Percentiles rank a stretch among this genome's conserved stretches.
Conservation (phyloP, 352 stramenopile species). For the Globisporangium paroecandrum region DNA sequence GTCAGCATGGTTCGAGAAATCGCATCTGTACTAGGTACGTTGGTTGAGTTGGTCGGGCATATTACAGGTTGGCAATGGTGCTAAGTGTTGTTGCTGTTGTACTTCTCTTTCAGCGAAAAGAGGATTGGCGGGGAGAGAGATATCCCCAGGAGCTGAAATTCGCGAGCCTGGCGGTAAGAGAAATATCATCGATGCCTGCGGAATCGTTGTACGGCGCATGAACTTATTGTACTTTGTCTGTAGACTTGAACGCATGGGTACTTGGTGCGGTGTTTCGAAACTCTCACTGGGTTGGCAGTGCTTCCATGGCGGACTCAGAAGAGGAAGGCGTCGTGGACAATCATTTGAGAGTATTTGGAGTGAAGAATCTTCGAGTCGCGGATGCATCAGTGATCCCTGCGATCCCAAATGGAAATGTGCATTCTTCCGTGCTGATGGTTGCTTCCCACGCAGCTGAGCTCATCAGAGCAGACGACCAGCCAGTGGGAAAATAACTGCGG, state of each 20-base stretch:
- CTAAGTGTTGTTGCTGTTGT: not conserved
- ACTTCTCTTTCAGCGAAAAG: constrained; percentile 30
- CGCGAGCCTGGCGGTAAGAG: constrained; percentile 29
- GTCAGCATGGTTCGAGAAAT: constrained; percentile 60
- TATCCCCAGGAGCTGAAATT: constrained; percentile 35
- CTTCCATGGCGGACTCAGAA: constrained; percentile 52
- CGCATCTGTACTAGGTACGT: constrained; percentile 37
- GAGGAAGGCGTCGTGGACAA: constrained; percentile 53
- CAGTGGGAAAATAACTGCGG: not conserved
- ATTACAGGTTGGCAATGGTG: not conserved
- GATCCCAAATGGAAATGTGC: constrained; percentile 75
- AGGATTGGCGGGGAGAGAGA: constrained; percentile 35
- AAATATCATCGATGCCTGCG: not conserved
- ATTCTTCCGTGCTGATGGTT: constrained; percentile 71
- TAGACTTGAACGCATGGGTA: constrained; percentile 67
- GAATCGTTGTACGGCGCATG: constrained; percentile 16
- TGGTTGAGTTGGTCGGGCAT: not conserved
- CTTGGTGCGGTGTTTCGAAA: constrained; percentile 68
- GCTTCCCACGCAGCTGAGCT: constrained; percentile 49
- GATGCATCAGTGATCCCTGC: constrained; percentile 65
- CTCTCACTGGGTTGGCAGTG: constrained; percentile 82
- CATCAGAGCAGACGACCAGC: constrained; percentile 26
- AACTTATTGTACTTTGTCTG: constrained; percentile 3
- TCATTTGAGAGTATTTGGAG: constrained; percentile 56
- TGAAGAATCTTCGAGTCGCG: constrained; percentile 55